phyloP scores from a whole-genome alignment of 371 early-diverging fungal species.

The Lichtheimia ramosa region DNA sequence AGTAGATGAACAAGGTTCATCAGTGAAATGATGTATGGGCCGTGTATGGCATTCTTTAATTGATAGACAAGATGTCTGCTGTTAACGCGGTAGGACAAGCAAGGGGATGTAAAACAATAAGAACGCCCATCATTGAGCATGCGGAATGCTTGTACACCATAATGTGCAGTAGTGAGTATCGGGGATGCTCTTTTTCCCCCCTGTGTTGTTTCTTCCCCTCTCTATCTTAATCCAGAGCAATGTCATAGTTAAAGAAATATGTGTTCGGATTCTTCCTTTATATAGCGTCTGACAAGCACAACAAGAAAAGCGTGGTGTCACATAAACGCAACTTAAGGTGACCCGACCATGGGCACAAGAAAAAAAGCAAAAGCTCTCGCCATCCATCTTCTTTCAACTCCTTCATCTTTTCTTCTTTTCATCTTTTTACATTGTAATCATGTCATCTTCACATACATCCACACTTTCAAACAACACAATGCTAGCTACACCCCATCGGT shows the following conservation, averaged over 20 bases:
- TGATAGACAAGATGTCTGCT: background rate
- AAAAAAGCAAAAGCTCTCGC: slow-evolving; percentile 4
- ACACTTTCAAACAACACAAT: too few species aligned
- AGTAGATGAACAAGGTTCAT: too few species aligned
- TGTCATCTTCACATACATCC: too few species aligned
- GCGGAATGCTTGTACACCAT: background rate
- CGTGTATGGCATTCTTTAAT: background rate
- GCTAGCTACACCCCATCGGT: too few species aligned
- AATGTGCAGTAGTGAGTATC: too few species aligned
- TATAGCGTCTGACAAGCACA: background rate
- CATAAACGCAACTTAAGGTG: slow-evolving; percentile 1
- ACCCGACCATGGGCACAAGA: background rate
- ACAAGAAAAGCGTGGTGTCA: background rate
- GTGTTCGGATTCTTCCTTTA: slow-evolving; percentile 1
- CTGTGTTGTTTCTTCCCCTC: background rate
- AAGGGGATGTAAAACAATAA: background rate
- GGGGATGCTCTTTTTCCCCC: background rate
- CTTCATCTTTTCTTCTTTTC: background rate
- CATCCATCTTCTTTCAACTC: background rate
- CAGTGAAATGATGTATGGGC: too few species aligned
- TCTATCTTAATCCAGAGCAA: too few species aligned
- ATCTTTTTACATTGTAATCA: too few species aligned
- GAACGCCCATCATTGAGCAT: background rate
- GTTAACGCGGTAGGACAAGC: background rate
- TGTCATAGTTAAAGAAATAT: background rate